Base-by-base conservation (phyloP, 75 land plant species). In the Adiantum capillusveneris region DNA sequence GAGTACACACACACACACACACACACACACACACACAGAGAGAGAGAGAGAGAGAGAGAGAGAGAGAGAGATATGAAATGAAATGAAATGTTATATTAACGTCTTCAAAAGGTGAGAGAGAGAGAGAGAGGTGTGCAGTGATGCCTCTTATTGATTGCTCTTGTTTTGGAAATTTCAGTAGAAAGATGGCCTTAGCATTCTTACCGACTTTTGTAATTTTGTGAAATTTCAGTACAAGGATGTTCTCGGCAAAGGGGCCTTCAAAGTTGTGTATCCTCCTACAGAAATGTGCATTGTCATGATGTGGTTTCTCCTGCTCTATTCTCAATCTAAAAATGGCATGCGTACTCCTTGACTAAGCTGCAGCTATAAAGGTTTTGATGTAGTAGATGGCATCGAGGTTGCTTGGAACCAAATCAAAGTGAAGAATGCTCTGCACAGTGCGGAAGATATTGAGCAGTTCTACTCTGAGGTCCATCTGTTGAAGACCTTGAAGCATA, bases 371-470 rank as follows among this genome's bases (percentile, higher is more conserved):
- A 75, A 70, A 58, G 92, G 81, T 30, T 88, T 88, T 70, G 88
- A 87, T 81, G 82, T 81, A 56, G 66, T 73, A 56, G 84, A 87
- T 29, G 92, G 92, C 41, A 84, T 84, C 50, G 92, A 87, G 56
- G 84, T 87, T 43, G 92, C 92, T 22, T 87, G 92, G 92, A 84
- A 84, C 44, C 93, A 84, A 52, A 85, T 88, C 53, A 88, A 81
- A 53, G 60, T 88, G 26, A 46, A 74, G 48, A 82, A 84, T 66
- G 72, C 76, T 37, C 58, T 84, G 0, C 78, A 81, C 49, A 70
- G 80, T n/a, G 75, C 92, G 26, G 85, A 84, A 60, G 83, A 88
- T 66, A 76, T 88, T 25, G 85, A 84, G 68, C 66, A 80, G 37
- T 73, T 87, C 0, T 81, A 76, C 56, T 81, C 73, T 42, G 92